Conservation (phyloP, 2,329 filamentous ascomycete genomes). For the Fusarium sp. region DNA sequence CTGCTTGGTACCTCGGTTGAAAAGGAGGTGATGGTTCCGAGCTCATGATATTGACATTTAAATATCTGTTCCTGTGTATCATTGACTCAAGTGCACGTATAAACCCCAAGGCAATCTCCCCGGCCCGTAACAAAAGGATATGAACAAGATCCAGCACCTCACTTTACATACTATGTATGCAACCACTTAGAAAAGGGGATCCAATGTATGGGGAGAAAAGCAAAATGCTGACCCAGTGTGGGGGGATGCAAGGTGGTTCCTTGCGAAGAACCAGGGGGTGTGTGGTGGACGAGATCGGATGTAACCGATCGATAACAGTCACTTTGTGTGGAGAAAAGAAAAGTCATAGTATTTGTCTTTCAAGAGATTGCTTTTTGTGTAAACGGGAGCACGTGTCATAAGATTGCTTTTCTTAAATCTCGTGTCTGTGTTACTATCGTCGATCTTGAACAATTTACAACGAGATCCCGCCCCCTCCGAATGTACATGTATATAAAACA, state of each 20-base stretch:
- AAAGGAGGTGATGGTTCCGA: conserved; percentile 72
- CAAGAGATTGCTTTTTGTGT: background rate
- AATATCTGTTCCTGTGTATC: background rate
- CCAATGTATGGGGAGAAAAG: background rate
- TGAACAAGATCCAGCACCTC: background rate
- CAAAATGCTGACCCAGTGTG: background rate
- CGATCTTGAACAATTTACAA: background rate
- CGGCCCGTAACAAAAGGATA: background rate
- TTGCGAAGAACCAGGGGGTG: background rate
- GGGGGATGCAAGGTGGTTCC: background rate
- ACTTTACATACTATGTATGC: background rate
- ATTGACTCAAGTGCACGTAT: background rate
- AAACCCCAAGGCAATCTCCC: background rate
- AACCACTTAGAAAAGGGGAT: background rate
- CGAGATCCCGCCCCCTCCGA: conserved; percentile 1
- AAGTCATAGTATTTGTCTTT: background rate
- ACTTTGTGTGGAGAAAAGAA: background rate
- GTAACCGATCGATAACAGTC: conserved; percentile 11
- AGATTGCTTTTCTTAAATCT: background rate
- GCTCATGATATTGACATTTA: background rate
- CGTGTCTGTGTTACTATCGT: background rate
- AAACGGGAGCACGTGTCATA: background rate
- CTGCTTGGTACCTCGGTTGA: conserved; percentile 90
- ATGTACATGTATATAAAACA: background rate
- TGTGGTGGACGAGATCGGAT: conserved; percentile 24